Evolutionary conservation across 106 monocot species (phyloP).

Genomic region (Phalaenopsis aphrodite): DNA sequence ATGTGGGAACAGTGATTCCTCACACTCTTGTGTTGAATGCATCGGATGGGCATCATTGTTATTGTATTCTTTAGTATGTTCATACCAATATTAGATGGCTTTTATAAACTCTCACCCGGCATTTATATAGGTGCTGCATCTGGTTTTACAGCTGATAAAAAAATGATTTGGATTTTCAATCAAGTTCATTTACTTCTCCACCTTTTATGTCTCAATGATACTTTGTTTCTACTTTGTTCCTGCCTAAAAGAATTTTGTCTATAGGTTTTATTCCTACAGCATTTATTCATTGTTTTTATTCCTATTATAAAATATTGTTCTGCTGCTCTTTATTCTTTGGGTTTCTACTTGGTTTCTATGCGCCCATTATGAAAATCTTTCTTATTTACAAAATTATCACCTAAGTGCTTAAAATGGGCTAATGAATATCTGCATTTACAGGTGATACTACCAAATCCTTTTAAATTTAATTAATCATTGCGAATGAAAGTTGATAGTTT

Average conservation of each 20-base stretch:
- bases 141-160: not conserved
- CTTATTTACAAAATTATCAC: no score
- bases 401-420: no score
- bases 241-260: not conserved
- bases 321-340: not conserved
- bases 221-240: not conserved
- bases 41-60: not conserved
- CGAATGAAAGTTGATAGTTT: no score
- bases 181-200: not conserved
- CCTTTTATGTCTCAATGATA: not conserved
- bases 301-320: not conserved
- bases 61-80: not conserved
- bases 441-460: no score
- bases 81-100: not conserved
- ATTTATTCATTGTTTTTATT: not conserved
- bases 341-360: no score
- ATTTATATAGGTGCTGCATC: not conserved
- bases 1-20: not conserved
- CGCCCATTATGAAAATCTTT: no score
- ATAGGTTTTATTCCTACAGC: not conserved
- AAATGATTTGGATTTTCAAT: not conserved
- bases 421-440: no score
- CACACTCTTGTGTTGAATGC: not conserved
- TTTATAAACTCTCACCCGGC: not conserved
- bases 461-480: no score